phyloP scores from a whole-genome alignment of 2,329 filamentous ascomycete genomes.

The Eurotiales sp. region DNA sequence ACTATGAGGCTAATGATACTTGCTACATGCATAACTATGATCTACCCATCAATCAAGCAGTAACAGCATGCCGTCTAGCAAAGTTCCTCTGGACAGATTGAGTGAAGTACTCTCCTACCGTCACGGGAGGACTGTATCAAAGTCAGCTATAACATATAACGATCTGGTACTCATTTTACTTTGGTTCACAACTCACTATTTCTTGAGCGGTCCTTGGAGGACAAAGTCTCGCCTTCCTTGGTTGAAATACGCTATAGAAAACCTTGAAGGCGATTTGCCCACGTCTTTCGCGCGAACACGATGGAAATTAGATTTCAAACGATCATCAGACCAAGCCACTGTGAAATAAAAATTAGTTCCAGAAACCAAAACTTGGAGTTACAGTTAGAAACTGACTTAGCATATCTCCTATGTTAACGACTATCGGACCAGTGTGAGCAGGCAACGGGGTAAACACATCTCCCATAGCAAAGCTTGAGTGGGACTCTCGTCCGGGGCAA shows the following conservation, averaged over 20 bases:
- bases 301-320: slow-evolving; percentile 6
- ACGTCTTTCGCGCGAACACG: slow-evolving; percentile 6
- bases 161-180: neutral
- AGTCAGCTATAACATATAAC: neutral
- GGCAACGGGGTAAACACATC: slow-evolving; percentile 16
- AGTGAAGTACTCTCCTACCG: neutral
- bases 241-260: slow-evolving; percentile 5
- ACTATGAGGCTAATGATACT: neutral
- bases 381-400: slow-evolving; percentile 13
- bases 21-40: neutral
- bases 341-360: neutral
- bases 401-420: slow-evolving; percentile 20
- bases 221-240: slow-evolving; percentile 3
- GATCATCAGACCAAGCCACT: slow-evolving; percentile 8
- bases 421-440: slow-evolving; percentile 16
- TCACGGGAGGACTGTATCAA: neutral
- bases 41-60: neutral
- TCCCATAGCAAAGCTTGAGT: slow-evolving; percentile 9
- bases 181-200: neutral
- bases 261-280: slow-evolving; percentile 2
- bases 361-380: neutral
- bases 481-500: slow-evolving; percentile 2
- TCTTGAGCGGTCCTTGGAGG: neutral
- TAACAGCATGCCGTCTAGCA: neutral
- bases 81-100: slow-evolving; percentile 1